Percentiles rank a stretch among this genome's conserved stretches.
Conservation (phyloP, 352 stramenopile species). For the Thalassiosira delicatula region DNA sequence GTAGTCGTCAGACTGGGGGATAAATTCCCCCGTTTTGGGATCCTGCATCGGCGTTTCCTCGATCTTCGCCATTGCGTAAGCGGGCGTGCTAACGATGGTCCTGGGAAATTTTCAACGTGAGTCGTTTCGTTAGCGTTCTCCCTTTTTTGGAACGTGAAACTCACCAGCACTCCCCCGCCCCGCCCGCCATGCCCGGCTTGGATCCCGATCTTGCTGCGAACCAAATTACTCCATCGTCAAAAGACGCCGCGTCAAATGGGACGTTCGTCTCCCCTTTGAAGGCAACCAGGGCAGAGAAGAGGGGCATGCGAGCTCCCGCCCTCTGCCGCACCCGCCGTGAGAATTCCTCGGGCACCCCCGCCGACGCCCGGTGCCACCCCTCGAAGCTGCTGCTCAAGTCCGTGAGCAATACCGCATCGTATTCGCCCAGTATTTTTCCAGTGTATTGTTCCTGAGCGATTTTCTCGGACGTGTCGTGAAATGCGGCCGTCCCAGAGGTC, state of each 20-base stretch:
- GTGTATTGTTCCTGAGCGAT: conserved; percentile 26
- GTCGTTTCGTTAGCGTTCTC: too few relatives aligned
- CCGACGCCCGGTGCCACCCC: conserved; percentile 73
- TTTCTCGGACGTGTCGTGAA: conserved; percentile 69
- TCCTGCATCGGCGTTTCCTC: conserved; percentile 74
- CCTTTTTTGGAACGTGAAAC: too few relatives aligned
- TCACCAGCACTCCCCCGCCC: not conserved
- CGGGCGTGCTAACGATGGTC: conserved; percentile 74
- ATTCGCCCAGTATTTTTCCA: too few relatives aligned
- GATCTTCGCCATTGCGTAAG: conserved; percentile 69
- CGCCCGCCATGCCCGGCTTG: conserved; percentile 59
- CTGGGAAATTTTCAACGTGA: too few relatives aligned
- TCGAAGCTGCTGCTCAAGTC: conserved; percentile 64
- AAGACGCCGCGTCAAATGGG: conserved; percentile 60
- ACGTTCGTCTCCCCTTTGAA: conserved; percentile 48
- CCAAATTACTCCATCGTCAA: conserved; percentile 64
- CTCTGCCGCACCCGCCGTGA: conserved; percentile 25
- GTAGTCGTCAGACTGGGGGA: conserved; percentile 67
- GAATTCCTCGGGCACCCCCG: conserved; percentile 68
- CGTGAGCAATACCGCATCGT: conserved; percentile 75
- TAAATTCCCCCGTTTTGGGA: conserved; percentile 67
- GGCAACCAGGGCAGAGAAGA: conserved; percentile 75
- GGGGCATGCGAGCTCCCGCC: conserved; percentile 47
- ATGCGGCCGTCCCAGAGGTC: conserved; percentile 61
- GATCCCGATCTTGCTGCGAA: conserved; percentile 62